Evolutionary conservation across 2,329 filamentous ascomycete species (phyloP), one percentile per base, ranked within the genome.

Genomic region (Fusarium begoniae): DNA sequence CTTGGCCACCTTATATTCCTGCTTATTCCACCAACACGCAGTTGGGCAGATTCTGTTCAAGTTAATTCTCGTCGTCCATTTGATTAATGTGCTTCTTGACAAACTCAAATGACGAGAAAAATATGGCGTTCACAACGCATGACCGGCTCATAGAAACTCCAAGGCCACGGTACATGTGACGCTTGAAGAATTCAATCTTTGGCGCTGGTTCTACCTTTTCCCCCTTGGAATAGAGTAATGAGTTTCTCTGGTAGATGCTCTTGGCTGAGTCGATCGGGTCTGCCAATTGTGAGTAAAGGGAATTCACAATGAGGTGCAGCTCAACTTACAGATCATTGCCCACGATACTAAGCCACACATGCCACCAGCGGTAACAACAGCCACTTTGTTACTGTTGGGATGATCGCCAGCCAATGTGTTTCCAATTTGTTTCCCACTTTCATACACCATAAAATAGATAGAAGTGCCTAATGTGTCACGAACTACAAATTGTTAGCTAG

Each of bases 401-500:
- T 88, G 88, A 72, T 93, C 92, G 54, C 92, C 89, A 47, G 89
- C 90, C 73, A 93, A 90, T 22, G 93, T 94, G 26, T 92, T 93
- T 72, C 95, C 88, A 30, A 96, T 84, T 81, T 96, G 94, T 80
- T 97, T 97, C 76, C 91, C 90, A 80, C 93, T 95, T 82, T 97
- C 94, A 81, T 97, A 97, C 37, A 94, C 95, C 84, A 93, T 94
- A 80, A 97, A 97, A 82, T 97, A 97, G 66, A 96, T 94, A 37
- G 90, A 90, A 3, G 94, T 97, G 61, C 94, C 94, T 69, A 96
- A 86, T 2, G 93, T 95, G 82, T 97, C 94, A 69, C 94, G 90
- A 78, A 95, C 93, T 94, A 43, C 43, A 38, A 35, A 28, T n/a
- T 26, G 32, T 72, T 64, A 75, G 66, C 41, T 38, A n/a, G 11